Percentiles rank a stretch among this genome's conserved stretches.
Conservation (phyloP, 805 yeast species). For the Zygosaccharomyces bailii region DNA sequence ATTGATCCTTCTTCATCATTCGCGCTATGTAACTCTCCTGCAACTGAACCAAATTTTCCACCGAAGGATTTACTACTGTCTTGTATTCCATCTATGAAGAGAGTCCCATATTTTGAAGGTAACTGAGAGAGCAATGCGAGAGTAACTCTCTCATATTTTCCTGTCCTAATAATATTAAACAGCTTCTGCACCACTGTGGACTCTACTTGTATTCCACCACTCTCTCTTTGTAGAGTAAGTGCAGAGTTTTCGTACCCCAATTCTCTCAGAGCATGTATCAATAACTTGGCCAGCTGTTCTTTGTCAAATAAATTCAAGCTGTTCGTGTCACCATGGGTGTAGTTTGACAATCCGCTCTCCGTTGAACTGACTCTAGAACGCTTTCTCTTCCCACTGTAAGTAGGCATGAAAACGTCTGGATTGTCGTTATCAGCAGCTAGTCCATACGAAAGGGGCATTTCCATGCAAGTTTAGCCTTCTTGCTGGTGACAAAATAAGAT, state of each 20-base stretch:
- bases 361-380: constrained; percentile 9
- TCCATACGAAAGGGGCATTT: constrained; percentile 15
- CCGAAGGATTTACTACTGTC: background rate
- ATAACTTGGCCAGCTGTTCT: constrained; percentile 43
- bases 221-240: constrained; percentile 39
- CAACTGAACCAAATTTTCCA: background rate
- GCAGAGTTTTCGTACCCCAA: constrained; percentile 46
- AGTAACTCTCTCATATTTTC: constrained; percentile 39
- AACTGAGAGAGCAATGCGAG: constrained; percentile 33
- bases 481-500: background rate
- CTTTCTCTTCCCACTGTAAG: constrained; percentile 13
- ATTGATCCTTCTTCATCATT: constrained; percentile 13
- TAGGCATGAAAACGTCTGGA: constrained; percentile 16
- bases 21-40: background rate
- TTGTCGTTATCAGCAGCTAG: constrained; percentile 11
- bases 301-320: constrained; percentile 23
- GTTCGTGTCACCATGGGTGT: constrained; percentile 4
- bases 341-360: constrained; percentile 3
- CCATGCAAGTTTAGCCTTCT: background rate
- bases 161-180: constrained; percentile 39
- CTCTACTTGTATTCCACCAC: constrained; percentile 41
- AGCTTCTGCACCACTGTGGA: constrained; percentile 42
- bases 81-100: constrained; percentile 12
- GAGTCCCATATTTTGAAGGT: constrained; percentile 26
- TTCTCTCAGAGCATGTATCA: constrained; percentile 49